Evolutionary conservation across 306 rosid genomes (phyloP), one percentile per base, ranked within the genome.

Genomic region (Prunus mongolica): DNA sequence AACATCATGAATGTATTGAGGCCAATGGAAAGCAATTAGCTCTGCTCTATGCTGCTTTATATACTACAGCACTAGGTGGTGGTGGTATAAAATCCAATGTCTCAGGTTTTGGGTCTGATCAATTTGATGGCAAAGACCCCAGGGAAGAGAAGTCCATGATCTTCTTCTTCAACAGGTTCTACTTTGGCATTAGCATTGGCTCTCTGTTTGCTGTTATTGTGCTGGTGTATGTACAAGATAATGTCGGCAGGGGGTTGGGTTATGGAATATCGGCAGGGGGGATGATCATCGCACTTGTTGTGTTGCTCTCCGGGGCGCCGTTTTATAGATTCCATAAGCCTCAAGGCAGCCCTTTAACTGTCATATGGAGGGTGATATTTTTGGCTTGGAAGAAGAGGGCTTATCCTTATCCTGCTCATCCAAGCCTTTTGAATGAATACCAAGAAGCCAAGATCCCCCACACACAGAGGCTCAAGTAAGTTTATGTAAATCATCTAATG

Each of bases 71-170:
- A 13, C 78, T 78, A 2, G 98, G 97, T 0, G 97, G 96, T 3
- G 98, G 98, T 25, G 96, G 98, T 41, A 90, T 95, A 77, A 95
- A 95, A 80, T 92, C 97, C 16, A 95, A 92, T 46, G 97, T 95
- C 52, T 92, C 98, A 0, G 97, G 98, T 2, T 92, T 92, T 12
- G 96, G 98, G 50, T 89, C 97, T 0, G 97, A 92, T 20, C 97
- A 95, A 66, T 92, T 95, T 19, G 93, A 92, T 12, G 41, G 12
- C 14, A 22, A 52, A 16, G 89, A 95, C 78, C 97, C 97, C 0
- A 92, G 84, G 80, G 98, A 90, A 67, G 97, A 92, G 65, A 92
- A 83, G 79, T 82, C 86, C 41, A 95, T 95, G 98, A 67, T 95
- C 8, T 95, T 92, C 76, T 95, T 92, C 98, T 92, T 95, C 91